These are phyloP conservation scores for Sodiomyces alkalinus DNA, from an alignment of 2,329 filamentous ascomycete genomes.

Conservation along the genomic window DNA sequence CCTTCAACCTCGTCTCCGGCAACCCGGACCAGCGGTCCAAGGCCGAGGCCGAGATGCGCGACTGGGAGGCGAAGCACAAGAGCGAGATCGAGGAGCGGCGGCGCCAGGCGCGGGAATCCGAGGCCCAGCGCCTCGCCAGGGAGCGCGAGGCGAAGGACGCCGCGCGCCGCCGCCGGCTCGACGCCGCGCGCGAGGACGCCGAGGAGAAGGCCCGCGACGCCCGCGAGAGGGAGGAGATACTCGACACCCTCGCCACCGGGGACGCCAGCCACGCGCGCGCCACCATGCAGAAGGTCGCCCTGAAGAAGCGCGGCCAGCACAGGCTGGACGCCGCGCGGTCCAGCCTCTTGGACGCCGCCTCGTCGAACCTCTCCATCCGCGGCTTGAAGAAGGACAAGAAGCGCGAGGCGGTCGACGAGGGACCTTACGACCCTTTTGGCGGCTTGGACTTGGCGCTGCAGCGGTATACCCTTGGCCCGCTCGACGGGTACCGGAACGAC, in stretches of 20 bases:
- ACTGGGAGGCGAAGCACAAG: slow-evolving; percentile 62
- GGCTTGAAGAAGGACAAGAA: slow-evolving; percentile 55
- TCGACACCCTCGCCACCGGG: slow-evolving; percentile 52
- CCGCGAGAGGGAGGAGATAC: slow-evolving; percentile 50
- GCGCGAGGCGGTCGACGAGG: slow-evolving; percentile 39
- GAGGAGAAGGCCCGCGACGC: slow-evolving; percentile 51
- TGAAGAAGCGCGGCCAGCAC: slow-evolving; percentile 56
- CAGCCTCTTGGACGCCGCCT: slow-evolving; percentile 16
- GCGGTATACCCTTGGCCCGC: slow-evolving; percentile 46
- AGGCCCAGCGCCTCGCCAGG: slow-evolving; percentile 35
- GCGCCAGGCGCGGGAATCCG: slow-evolving; percentile 36
- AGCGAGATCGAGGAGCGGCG: slow-evolving; percentile 50
- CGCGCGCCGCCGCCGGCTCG: slow-evolving; percentile 44
- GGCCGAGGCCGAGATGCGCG: slow-evolving; percentile 27
- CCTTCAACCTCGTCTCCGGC: slow-evolving; percentile 71
- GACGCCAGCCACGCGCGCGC: slow-evolving; percentile 43
- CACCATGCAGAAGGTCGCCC: slow-evolving; percentile 43
- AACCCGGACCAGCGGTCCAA: slow-evolving; percentile 43
- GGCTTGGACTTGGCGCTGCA: slow-evolving; percentile 54
- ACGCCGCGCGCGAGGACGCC: slow-evolving; percentile 52
- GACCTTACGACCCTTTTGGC: slow-evolving; percentile 78
- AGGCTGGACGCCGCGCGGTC: slow-evolving; percentile 15
- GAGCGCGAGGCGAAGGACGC: slow-evolving; percentile 53
- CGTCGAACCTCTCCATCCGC: slow-evolving; percentile 47
- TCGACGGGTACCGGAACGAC: slow-evolving; percentile 57